These are phyloP conservation scores for Catunica adiposa DNA, from an alignment of 2,329 filamentous ascomycete genomes.

Conservation along the genomic window DNA sequence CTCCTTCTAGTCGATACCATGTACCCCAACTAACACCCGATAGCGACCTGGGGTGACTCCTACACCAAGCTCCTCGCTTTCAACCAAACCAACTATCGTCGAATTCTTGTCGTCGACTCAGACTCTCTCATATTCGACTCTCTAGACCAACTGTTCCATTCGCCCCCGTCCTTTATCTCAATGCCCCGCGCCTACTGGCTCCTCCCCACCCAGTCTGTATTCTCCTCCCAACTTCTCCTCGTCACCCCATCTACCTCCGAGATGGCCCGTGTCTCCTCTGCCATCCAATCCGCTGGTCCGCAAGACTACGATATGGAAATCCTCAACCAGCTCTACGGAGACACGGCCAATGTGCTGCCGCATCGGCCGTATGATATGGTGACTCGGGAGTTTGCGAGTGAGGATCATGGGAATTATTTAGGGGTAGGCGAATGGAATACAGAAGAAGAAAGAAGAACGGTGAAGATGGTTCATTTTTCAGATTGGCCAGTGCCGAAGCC, in stretches of 20 bases:
- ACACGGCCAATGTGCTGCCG: constrained; percentile 42
- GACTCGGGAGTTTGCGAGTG: constrained; percentile 42
- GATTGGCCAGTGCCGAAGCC: constrained; percentile 55
- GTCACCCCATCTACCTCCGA: constrained; percentile 40
- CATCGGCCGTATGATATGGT: constrained; percentile 46
- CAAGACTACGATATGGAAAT: constrained; percentile 48
- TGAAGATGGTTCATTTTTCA: constrained; percentile 53
- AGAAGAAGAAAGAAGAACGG: constrained; percentile 32
- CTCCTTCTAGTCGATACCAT: not conserved
- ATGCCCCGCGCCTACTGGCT: constrained; percentile 61
- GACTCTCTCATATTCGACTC: constrained; percentile 44
- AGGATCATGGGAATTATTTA: constrained; percentile 29
- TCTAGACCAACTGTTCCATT: constrained; percentile 52
- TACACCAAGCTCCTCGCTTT: constrained; percentile 55
- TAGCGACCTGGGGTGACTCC: constrained; percentile 44
- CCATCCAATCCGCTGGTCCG: constrained; percentile 15
- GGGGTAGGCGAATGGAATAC: constrained; percentile 38
- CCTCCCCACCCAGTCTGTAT: constrained; percentile 32
- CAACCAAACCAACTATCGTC: constrained; percentile 42
- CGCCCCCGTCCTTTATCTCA: constrained; percentile 45
- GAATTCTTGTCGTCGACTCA: constrained; percentile 37
- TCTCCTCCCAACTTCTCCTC: constrained; percentile 46
- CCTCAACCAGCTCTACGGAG: constrained; percentile 42
- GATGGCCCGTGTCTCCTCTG: constrained; percentile 23
- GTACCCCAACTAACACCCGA: not conserved